These are phyloP conservation scores for Globisporangium sylvaticum DNA, from an alignment of 352 stramenopile genomes.

Conservation along the genomic window DNA sequence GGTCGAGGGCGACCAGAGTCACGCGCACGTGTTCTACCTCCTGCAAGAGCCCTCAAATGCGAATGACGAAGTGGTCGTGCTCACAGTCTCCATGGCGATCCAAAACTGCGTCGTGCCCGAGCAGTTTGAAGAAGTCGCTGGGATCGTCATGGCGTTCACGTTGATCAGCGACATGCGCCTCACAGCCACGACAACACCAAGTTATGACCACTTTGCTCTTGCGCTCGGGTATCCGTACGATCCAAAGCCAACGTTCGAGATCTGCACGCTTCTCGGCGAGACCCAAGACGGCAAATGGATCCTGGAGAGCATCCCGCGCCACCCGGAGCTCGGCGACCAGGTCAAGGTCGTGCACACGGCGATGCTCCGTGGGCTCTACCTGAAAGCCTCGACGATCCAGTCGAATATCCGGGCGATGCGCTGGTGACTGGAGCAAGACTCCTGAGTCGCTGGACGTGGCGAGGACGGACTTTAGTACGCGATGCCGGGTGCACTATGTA, in stretches of 20 bases:
- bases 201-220: constrained; percentile 10
- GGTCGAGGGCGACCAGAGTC: background rate
- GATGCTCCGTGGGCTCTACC: constrained; percentile 33
- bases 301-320: constrained; percentile 1
- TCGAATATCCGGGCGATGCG: constrained; percentile 29
- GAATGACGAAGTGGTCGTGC: background rate
- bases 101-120: background rate
- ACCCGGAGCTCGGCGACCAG: background rate
- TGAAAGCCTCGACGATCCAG: constrained; percentile 23
- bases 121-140: constrained; percentile 1
- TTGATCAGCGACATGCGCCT: constrained; percentile 10
- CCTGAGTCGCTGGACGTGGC: constrained; percentile 12
- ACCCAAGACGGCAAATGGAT: background rate
- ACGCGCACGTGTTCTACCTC: background rate
- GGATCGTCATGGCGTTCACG: constrained; percentile 1
- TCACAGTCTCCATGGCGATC: background rate
- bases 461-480: constrained; percentile 2
- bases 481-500: constrained; percentile 22
- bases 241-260: background rate
- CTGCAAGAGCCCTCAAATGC: background rate
- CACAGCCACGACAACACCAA: background rate
- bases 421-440: constrained; percentile 20
- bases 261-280: background rate
- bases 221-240: constrained; percentile 29
- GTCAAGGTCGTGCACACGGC: constrained; percentile 22